Evolutionary conservation across 257 asterid species (phyloP).

Genomic region (Primulina tabacum): DNA sequence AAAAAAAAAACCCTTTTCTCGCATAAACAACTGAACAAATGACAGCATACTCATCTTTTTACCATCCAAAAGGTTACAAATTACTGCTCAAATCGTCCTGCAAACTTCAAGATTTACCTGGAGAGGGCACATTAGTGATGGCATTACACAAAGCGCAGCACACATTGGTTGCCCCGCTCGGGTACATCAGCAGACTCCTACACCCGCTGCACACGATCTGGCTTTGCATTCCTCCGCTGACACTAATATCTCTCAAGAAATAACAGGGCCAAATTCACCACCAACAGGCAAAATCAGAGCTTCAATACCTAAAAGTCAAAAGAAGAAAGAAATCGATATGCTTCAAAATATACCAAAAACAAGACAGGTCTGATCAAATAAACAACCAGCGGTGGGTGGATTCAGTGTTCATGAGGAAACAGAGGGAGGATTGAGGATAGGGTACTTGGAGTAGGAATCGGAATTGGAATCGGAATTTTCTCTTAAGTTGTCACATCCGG

Average conservation of each 20-base stretch:
- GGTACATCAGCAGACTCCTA: slow-evolving; percentile 78
- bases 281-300: neutral
- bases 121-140: slow-evolving; percentile 67
- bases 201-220: slow-evolving; percentile 93
- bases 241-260: slow-evolving; percentile 5
- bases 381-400: neutral
- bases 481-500: neutral
- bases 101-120: slow-evolving; percentile 43
- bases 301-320: neutral
- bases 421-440: neutral
- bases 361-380: neutral
- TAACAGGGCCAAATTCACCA: neutral
- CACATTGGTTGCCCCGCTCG: slow-evolving; percentile 82
- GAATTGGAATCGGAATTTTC: neutral
- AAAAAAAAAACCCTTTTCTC: neutral
- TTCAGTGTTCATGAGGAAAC: neutral
- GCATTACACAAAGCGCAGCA: slow-evolving; percentile 87
- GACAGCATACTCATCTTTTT: neutral
- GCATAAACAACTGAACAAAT: neutral
- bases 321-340: neutral
- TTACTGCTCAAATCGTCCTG: neutral
- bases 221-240: slow-evolving; percentile 71
- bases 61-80: neutral
- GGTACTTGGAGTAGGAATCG: neutral
- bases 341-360: neutral